Evolutionary conservation across 306 rosid species (phyloP), one percentile per base, ranked within the genome.

Genomic region (Cicer bijugum): DNA sequence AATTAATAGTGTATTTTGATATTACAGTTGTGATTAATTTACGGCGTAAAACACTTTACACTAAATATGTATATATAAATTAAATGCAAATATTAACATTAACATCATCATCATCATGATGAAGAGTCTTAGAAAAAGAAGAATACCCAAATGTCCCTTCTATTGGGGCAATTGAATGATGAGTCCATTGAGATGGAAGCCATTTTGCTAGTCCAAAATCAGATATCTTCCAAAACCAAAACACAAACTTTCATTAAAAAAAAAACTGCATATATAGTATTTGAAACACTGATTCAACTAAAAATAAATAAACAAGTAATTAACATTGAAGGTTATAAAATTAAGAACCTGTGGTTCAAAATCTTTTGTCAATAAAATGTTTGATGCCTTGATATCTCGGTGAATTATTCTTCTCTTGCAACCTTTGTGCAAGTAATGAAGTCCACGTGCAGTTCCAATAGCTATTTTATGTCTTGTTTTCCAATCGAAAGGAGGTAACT

Each of bases 131-230:
- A 15, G 77, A 50, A 8, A 60, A 55, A 71, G 69, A 66, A 73
- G 2, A 71, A 71, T 88, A 87, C 95, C 97, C 99, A 88, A 91
- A 91, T 84, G 92, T 95, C 83, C 99, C 99, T 85, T 94, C 99
- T 66, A 91, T 94, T 33, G 99, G 99, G 73, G 89, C 96, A 60
- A 94, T 94, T 68, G 99, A 94, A 74, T 94, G 97, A 78, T 94
- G 99, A 80, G 92, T 86, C 99, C 96, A 91, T 58, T 94, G 93
- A 43, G 91, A 89, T 55, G 99, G 99, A 50, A 94, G 97, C 99
- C 99, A 94, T 70, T 92, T 94, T n/a, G 97, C 97, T 40, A 94
- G 81, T 65, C 99, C 99, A 81, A 94, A 94, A 90, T 94, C 99
- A 39, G 97, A 94, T 78, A 94, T 94, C 96, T 94, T 72, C 62